Evolutionary conservation across 768 basidiomycete species (phyloP).

Genomic region (Lyophyllum decastes): DNA sequence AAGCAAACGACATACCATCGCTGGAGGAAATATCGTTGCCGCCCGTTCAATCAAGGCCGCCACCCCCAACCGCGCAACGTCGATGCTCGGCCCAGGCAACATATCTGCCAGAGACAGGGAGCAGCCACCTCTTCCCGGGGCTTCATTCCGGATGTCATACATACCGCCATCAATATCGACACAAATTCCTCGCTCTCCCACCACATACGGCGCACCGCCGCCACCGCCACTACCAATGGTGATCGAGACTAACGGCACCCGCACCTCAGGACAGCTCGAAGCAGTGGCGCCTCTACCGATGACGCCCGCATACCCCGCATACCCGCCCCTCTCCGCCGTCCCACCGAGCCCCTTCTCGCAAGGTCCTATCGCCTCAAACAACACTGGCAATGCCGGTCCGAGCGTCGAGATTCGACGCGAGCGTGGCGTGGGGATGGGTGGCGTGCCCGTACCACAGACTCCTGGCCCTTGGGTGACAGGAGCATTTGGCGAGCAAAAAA

Average conservation of each 20-base stretch:
- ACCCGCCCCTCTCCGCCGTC: slow-evolving; percentile 45
- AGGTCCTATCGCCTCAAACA: slow-evolving; percentile 53
- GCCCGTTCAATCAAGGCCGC: slow-evolving; percentile 26
- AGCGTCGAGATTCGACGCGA: slow-evolving; percentile 72
- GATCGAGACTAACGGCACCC: slow-evolving; percentile 1
- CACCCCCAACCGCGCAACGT: slow-evolving; percentile 19
- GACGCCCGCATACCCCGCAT: slow-evolving; percentile 78
- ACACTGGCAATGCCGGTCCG: slow-evolving; percentile 49
- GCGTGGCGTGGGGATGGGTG: slow-evolving; percentile 40
- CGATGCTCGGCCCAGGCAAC: slow-evolving; percentile 21
- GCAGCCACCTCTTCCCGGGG: slow-evolving; percentile 24
- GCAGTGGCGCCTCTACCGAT: slow-evolving; percentile 36
- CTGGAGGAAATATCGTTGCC: slow-evolving; percentile 31
- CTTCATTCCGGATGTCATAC: slow-evolving; percentile 31
- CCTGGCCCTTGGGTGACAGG: slow-evolving; percentile 55
- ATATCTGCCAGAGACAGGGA: slow-evolving; percentile 21
- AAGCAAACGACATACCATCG: slow-evolving; percentile 57
- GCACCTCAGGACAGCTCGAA: slow-evolving; percentile 7
- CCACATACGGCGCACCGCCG: slow-evolving; percentile 53
- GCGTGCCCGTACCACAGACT: slow-evolving; percentile 45
- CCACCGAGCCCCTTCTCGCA: slow-evolving; percentile 58
- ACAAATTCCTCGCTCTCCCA: slow-evolving; percentile 48
- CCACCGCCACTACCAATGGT: slow-evolving; percentile 29
- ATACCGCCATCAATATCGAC: slow-evolving; percentile 31
- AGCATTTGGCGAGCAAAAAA: slow-evolving; percentile 41